Evolutionary conservation across 2,329 filamentous ascomycete genomes (phyloP), one percentile per base, ranked within the genome.

Genomic region (Blumeria hordei): DNA sequence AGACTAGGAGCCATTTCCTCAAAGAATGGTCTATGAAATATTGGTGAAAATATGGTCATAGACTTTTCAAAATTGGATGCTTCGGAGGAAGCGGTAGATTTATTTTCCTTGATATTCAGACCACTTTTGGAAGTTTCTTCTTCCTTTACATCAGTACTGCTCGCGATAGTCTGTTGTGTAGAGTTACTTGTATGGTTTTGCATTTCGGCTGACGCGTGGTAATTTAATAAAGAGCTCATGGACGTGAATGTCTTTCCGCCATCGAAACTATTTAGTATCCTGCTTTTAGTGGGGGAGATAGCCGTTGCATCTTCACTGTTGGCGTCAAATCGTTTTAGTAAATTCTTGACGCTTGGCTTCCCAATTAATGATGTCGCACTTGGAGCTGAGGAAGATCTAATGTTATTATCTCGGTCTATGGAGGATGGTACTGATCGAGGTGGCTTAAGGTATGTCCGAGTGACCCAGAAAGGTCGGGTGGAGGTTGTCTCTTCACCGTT

Each of bases 251-350:
- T 28, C 4, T 28, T 28, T 2, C 21, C 21, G 21, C 21, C 21
- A 28, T 28, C 21, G 21, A 28, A 28, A 28, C 21, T 28, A 28
- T 4, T 28, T 28, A 28, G 21, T 28, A 28, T 28, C 21, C 21
- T 28, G 4, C 21, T 28, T 28, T 28, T 28, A 28, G 21, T 28
- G 21, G 21, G 21, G 21, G 21, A 28, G 21, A 28, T 4, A 28
- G 39, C 18, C 10, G 10, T 43, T 12, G 6, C 4, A 56, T 54
- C 55, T 35, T 62, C 60, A 55, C 61, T 70, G 60, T 73, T 78
- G 63, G 81, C 78, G 66, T 90, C 84, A 68, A 90, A 92, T 55
- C 77, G 80, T 67, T 81, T 85, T 62, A 85, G 80, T 58, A 92
- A 72, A 64, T 92, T 85, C 68, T 82, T 86, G 61, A 92, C 83